A percentile compares a stretch with the other conserved stretches of the same genome.
Evolutionary conservation across 202 grass and related monocot species (phyloP).

Genomic region (Saccharum hybrid): DNA sequence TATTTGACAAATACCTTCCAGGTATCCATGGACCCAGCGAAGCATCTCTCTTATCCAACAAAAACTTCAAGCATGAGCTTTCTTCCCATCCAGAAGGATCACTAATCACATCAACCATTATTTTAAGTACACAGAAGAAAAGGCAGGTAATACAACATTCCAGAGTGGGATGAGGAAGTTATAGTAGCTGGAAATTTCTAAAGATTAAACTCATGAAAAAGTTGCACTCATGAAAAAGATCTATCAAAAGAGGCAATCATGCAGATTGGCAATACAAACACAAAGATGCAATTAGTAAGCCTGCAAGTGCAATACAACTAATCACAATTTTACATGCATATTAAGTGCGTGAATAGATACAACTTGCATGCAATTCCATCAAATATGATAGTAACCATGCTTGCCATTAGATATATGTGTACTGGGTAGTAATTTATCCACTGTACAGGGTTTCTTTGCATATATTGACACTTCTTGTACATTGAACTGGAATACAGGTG

Average conservation of each 20-base stretch:
- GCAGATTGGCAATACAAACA: neutral
- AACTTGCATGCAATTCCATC: too few relatives aligned
- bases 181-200: constrained; percentile 22
- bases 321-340: too few relatives aligned
- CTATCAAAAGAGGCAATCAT: constrained; percentile 18
- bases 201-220: constrained; percentile 30
- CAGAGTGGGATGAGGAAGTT: constrained; percentile 23
- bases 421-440: too few relatives aligned
- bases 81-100: constrained; percentile 95
- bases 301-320: too few relatives aligned
- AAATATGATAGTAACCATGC: too few relatives aligned
- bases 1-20: constrained; percentile 72
- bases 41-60: constrained; percentile 92
- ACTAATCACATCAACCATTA: constrained; percentile 49
- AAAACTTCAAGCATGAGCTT: constrained; percentile 93
- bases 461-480: too few relatives aligned
- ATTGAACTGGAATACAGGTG: too few relatives aligned
- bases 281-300: too few relatives aligned
- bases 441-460: too few relatives aligned
- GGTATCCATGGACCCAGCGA: constrained; percentile 92
- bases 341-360: too few relatives aligned
- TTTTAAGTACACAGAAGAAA: constrained; percentile 32
- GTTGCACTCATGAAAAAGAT: constrained; percentile 12
- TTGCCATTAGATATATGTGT: too few relatives aligned
- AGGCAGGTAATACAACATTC: constrained; percentile 15